A percentile compares a stretch with the other conserved stretches of the same genome.
phyloP scores from a whole-genome alignment of 345 rosid genomes.

The Citropsis articulata region DNA sequence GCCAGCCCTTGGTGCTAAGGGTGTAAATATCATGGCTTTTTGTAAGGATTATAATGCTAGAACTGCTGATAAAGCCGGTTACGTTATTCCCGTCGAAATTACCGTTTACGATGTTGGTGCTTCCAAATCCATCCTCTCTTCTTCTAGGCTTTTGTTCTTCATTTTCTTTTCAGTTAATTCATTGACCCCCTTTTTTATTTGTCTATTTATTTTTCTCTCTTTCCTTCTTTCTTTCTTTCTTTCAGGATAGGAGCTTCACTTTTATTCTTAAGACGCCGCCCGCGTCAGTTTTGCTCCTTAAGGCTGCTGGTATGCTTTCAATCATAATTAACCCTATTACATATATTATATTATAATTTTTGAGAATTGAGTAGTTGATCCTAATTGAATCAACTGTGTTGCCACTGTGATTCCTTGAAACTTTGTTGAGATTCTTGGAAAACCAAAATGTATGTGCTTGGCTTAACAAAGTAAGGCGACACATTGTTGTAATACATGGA shows the following conservation, averaged over 20 bases:
- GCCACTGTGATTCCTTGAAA: background rate
- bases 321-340: background rate
- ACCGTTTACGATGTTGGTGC: constrained; percentile 80
- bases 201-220: too few relatives aligned
- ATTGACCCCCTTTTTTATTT: too few relatives aligned
- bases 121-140: background rate
- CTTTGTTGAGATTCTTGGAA: background rate
- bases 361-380: background rate
- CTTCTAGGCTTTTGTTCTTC: background rate
- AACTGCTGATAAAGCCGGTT: constrained; percentile 96
- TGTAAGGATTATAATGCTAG: constrained; percentile 97
- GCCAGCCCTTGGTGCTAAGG: constrained; percentile 88
- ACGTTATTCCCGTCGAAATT: constrained; percentile 91
- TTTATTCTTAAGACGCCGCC: constrained; percentile 95
- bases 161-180: too few relatives aligned
- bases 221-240: background rate
- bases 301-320: constrained; percentile 74
- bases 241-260: constrained; percentile 93
- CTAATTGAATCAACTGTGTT: too few relatives aligned
- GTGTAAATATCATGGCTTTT: constrained; percentile 87
- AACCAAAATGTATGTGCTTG: background rate
- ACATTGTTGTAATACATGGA: background rate
- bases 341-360: background rate
- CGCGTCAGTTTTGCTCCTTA: constrained; percentile 88
- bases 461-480: background rate